These are phyloP conservation scores for Nakazawaea anatomiae DNA, from an alignment of 805 yeast genomes.

Conservation along the genomic window DNA sequence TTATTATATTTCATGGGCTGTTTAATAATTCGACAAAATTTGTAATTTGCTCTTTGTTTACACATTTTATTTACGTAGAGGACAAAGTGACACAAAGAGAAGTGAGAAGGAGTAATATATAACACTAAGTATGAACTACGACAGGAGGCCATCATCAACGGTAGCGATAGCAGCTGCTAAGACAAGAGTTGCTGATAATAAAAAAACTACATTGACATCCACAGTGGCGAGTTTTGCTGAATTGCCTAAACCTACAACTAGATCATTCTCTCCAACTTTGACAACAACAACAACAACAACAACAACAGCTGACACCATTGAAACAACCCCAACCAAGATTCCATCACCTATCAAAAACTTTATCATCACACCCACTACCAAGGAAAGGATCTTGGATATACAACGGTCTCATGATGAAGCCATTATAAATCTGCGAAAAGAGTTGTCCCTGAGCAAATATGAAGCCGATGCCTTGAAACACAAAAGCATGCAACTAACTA, in stretches of 20 bases:
- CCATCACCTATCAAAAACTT: not conserved
- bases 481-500: slow-evolving; percentile 15
- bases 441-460: not conserved
- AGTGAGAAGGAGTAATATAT: not conserved
- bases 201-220: not conserved
- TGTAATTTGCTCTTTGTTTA: too few relatives aligned
- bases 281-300: not conserved
- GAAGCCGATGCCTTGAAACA: not conserved
- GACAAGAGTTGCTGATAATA: not conserved
- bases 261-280: not conserved
- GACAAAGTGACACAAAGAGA: not conserved
- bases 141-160: not conserved
- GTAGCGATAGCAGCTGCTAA: not conserved
- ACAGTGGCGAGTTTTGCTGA: not conserved
- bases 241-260: not conserved
- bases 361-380: slow-evolving; percentile 6
- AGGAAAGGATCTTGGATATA: slow-evolving; percentile 5
- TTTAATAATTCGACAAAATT: too few relatives aligned
- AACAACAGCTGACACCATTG: not conserved
- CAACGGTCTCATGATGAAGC: slow-evolving; percentile 7
- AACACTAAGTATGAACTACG: not conserved
- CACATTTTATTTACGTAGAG: not conserved
- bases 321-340: not conserved
- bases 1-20: too few relatives aligned
- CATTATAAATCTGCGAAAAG: not conserved